Base-by-base conservation (phyloP, 73 alveolate genomes). In the Symbiodinium natans region DNA sequence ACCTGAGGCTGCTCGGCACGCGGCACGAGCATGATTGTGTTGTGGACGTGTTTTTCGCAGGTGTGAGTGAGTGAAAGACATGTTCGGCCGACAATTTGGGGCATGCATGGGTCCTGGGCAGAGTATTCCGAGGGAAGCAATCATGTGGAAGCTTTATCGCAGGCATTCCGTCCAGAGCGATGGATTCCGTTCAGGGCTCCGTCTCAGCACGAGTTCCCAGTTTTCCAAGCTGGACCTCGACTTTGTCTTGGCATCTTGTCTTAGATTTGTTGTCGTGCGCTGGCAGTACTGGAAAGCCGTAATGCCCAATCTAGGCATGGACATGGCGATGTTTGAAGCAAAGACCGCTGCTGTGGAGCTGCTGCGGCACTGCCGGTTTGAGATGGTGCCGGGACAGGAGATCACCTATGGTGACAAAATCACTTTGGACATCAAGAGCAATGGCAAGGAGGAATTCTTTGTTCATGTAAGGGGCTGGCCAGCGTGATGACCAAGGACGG, bases 341-440 rank as follows among this genome's bases (percentile, higher is more conserved):
- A 92, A 92, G 90, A 46, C 82, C 77, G 89, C 41, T 21, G 90
- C 90, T 1, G 98, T 75, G 82, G 88, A 74, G 56, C 39, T 92
- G 80, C 43, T 92, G 38, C 89, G 90, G 3, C 77, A 92, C 29
- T 92, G 75, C 41, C 89, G 82, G 19, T 92, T 92, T 41, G 77
- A 71, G 86, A 71, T 92, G 98, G 98, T 43, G 41, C 98, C 98
- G 2, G 90, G 90, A 27, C 90, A 92, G 41, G 56, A 92, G 59
- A 34, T 92, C 82, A 92, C 98, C 90, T 92, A 71, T 41, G 90
- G 98, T 31, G 77, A 41, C 41, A 75, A 75, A 56, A 29, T 92
- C 80, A 92, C 98, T 80, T 3, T 74, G 82, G 77, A 41, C 90
- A 71, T 90, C 82, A 41, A 39, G 39, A 68, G 86, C 86, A 63